Percentiles rank a stretch among this genome's conserved stretches.
phyloP scores from a whole-genome alignment of 257 asterid genomes.

The Capsicum rhomboideum region DNA sequence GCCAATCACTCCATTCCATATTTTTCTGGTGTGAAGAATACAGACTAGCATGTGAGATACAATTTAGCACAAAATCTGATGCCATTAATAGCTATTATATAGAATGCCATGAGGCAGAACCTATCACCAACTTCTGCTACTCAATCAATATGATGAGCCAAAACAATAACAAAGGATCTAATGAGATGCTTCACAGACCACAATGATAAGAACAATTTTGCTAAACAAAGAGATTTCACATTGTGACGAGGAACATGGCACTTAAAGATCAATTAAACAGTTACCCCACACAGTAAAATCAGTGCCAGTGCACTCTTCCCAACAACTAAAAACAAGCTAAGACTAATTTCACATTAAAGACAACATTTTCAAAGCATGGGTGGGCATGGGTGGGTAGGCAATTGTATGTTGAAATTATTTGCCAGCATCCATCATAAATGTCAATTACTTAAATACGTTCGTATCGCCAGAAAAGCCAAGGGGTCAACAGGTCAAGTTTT shows the following conservation, averaged over 20 bases:
- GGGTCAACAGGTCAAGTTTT: too few relatives aligned
- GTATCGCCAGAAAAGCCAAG: too few relatives aligned
- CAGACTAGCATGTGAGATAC: neutral
- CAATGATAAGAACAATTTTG: neutral
- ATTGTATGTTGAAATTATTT: neutral
- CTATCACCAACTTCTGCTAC: neutral
- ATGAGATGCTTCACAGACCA: neutral
- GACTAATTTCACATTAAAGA: neutral
- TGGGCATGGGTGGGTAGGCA: neutral
- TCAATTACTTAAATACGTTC: too few relatives aligned
- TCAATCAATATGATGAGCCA: neutral
- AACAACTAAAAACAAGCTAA: neutral
- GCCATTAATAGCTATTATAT: neutral
- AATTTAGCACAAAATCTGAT: neutral
- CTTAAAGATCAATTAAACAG: neutral
- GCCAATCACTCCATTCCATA: slow-evolving; percentile 78
- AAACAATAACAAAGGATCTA: neutral
- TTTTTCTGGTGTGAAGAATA: slow-evolving; percentile 42
- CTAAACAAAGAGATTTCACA: neutral
- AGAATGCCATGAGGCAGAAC: neutral
- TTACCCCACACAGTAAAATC: neutral
- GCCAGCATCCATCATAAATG: neutral
- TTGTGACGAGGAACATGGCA: neutral
- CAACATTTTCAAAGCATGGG: neutral
- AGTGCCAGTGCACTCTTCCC: neutral